Evolutionary conservation across 345 rosid genomes (phyloP), one percentile per base, ranked within the genome.

Genomic region (Psidium friedrichsthalianum): DNA sequence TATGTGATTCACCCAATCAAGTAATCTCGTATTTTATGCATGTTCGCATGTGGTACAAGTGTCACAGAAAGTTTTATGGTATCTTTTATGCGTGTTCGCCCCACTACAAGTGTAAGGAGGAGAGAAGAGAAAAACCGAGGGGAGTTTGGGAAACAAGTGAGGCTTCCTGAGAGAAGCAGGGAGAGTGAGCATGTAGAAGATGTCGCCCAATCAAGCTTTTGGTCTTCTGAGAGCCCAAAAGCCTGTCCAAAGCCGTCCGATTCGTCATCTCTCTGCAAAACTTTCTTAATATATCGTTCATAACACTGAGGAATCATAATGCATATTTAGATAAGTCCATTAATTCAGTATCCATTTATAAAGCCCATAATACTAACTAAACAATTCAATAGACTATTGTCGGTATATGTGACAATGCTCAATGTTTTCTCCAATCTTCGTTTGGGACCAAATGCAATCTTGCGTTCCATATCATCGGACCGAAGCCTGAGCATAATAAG

Each of bases 191-290:
- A 83, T 40, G 78, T 54, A 3, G 5, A 74, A 86, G 8, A 74
- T 11, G 82, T 86, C 78, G 55, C 87, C 87, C 87, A 86, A 40
- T 86, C 87, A 56, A 83, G 87, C 87, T 86, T 86, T 36, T 86
- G 85, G 29, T 74, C 85, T 56, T 74, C 74, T 11, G 87, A 54
- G n/a, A 83, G 44, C 40, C 56, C 83, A n/a, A 69, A 83, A 13
- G 82, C 64, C 78, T 74, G 87, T 25, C 85, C 86, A 21, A 83
- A 83, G 21, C 86, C 88, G 29, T 25, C n/a, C 14, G 56, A 3
- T 14, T 83, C 85, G 11, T 85, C 85, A 13, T 64, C 47, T 22
- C 55, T 47, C 76, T 54, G 83, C 80, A 59, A 25, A 49, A 55
- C 84, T 51, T 51, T 11, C 52, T 51, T 51, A 51, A 51, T 51